Conservation (phyloP, 768 basidiomycete genomes). For the Daedaleopsis nitida region DNA sequence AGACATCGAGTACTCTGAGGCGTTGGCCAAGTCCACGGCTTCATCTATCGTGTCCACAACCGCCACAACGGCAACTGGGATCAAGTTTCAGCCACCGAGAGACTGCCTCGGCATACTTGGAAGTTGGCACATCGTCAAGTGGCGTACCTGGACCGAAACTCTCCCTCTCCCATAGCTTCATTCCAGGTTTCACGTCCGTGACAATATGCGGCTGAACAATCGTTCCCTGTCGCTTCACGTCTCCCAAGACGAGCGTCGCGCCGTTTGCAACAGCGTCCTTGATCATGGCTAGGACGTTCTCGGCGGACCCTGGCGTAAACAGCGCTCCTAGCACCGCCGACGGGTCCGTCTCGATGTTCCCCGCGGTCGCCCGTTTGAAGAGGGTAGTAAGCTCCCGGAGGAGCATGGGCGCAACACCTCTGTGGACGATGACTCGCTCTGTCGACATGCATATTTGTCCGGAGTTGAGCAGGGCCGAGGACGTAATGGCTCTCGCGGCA, state of each 20-base stretch:
- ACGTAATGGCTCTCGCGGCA: slow-evolving; percentile 52
- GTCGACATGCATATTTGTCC: slow-evolving; percentile 65
- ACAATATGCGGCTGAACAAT: slow-evolving; percentile 57
- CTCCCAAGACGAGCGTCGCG: slow-evolving; percentile 48
- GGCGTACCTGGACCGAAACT: slow-evolving; percentile 59
- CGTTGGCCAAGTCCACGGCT: slow-evolving; percentile 57
- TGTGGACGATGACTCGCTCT: slow-evolving; percentile 57
- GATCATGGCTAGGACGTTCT: slow-evolving; percentile 46
- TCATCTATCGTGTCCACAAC: slow-evolving; percentile 52
- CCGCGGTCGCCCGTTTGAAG: slow-evolving; percentile 39
- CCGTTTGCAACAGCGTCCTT: slow-evolving; percentile 46
- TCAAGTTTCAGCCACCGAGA: not conserved
- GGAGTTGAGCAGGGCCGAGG: slow-evolving; percentile 46
- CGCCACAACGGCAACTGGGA: slow-evolving; percentile 44
- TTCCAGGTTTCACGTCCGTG: slow-evolving; percentile 48
- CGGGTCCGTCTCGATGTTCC: slow-evolving; percentile 36
- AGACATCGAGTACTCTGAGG: slow-evolving; percentile 51
- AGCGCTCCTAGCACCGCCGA: slow-evolving; percentile 38
- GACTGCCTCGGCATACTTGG: too few species aligned
- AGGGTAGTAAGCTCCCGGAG: slow-evolving; percentile 37
- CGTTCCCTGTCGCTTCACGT: slow-evolving; percentile 40
- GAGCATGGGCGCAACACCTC: slow-evolving; percentile 39
- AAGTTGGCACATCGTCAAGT: not conserved
- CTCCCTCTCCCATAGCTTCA: slow-evolving; percentile 58
- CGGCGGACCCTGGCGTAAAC: slow-evolving; percentile 48